phyloP scores from a whole-genome alignment of 2,329 filamentous ascomycete genomes.

The Pseudogymnoascus sp. region DNA sequence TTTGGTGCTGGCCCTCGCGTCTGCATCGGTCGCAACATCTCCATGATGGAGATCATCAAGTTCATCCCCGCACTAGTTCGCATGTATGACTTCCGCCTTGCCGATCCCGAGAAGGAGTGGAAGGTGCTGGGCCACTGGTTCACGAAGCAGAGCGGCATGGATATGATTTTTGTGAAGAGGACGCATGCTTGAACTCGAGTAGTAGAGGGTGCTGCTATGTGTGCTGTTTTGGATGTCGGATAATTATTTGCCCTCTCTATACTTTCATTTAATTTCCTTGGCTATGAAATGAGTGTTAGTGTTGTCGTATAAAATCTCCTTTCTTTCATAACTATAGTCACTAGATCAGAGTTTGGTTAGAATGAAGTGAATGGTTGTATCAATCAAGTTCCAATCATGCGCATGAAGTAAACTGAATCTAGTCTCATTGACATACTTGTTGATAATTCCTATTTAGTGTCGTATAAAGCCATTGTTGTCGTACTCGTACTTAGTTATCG shows the following conservation, averaged over 20 bases:
- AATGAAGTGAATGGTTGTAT: not conserved
- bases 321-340: not conserved
- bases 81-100: slow-evolving; percentile 25
- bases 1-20: slow-evolving; percentile 25
- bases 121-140: slow-evolving; percentile 33
- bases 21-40: slow-evolving; percentile 32
- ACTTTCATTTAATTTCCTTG: not conserved
- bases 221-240: not conserved
- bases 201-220: not conserved
- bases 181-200: not conserved
- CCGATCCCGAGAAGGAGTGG: slow-evolving; percentile 29
- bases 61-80: slow-evolving; percentile 29
- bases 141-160: slow-evolving; percentile 26
- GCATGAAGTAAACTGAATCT: not conserved
- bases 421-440: not conserved
- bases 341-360: not conserved
- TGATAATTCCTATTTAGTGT: not conserved
- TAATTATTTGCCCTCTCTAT: not conserved
- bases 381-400: not conserved
- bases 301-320: not conserved
- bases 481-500: not conserved
- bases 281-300: not conserved
- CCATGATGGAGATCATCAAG: slow-evolving; percentile 32
- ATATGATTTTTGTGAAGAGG: not conserved
- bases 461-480: not conserved